Percentiles rank a stretch among this genome's conserved stretches.
These are phyloP conservation scores for Annulohypoxylon moriforme DNA, from an alignment of 495 filamentous ascomycete genomes.

Conservation along the genomic window DNA sequence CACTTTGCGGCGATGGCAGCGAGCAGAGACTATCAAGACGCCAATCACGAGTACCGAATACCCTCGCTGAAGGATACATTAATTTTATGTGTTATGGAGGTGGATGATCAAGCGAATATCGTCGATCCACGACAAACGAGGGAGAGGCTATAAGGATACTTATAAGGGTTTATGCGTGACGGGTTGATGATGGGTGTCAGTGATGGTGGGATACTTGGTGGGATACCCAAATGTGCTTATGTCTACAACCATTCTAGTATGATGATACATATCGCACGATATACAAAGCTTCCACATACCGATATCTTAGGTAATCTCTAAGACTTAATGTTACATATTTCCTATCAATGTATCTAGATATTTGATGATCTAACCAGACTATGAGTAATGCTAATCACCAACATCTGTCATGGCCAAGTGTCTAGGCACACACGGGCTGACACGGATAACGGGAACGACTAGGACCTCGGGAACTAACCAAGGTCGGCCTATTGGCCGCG, in stretches of 20 bases:
- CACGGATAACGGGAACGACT: background rate
- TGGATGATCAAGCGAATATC: conserved; percentile 48
- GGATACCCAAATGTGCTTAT: background rate
- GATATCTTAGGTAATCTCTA: conserved; percentile 7
- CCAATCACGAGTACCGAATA: conserved; percentile 67
- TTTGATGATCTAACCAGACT: background rate
- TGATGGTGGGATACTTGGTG: too few relatives aligned
- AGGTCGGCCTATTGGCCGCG: background rate
- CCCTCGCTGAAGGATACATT: conserved; percentile 71
- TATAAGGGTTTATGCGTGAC: background rate
- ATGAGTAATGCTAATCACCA: background rate
- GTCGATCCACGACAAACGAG: background rate
- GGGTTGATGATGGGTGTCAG: background rate
- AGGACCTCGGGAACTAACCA: conserved; percentile 4
- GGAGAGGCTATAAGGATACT: conserved; percentile 27
- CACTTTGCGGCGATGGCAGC: conserved; percentile 76
- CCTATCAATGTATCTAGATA: background rate
- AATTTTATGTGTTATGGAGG: conserved; percentile 70
- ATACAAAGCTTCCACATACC: background rate
- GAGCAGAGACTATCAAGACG: conserved; percentile 71
- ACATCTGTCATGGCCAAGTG: background rate
- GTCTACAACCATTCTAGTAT: background rate
- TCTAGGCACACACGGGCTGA: background rate
- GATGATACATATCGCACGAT: background rate
- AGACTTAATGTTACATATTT: background rate